Evolutionary conservation across 164 flowering plant genomes (phyloP).

Genomic region (Vitis rupestris): DNA sequence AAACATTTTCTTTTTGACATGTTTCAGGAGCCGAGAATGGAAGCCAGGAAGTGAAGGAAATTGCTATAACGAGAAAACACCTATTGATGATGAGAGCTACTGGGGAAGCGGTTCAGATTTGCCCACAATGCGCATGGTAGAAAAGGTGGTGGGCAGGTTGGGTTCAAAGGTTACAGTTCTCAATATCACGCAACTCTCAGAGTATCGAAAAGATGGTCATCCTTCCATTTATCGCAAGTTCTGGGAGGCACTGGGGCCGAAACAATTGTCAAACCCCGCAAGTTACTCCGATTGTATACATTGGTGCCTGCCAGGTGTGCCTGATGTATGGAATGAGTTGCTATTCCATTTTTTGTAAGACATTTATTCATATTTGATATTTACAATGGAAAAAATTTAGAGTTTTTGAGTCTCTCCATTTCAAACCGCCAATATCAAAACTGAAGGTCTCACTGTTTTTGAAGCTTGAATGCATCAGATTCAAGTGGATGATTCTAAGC

Average conservation of each 20-base stretch:
- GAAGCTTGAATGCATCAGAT: too few relatives aligned
- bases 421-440: too few relatives aligned
- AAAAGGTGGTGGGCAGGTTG: slow-evolving; percentile 45
- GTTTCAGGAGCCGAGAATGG: slow-evolving; percentile 88
- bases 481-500: too few relatives aligned
- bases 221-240: slow-evolving; percentile 91
- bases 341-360: slow-evolving; percentile 63
- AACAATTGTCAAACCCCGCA: slow-evolving; percentile 68
- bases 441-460: too few relatives aligned
- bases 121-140: slow-evolving; percentile 83
- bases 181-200: slow-evolving; percentile 94
- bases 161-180: slow-evolving; percentile 63
- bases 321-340: slow-evolving; percentile 94
- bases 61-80: slow-evolving; percentile 65
- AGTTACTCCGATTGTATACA: slow-evolving; percentile 93
- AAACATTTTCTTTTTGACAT: not conserved
- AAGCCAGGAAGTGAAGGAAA: slow-evolving; percentile 76
- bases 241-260: slow-evolving; percentile 74
- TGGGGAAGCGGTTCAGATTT: slow-evolving; percentile 93
- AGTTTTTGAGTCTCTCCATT: too few relatives aligned
- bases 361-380: too few relatives aligned
- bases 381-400: too few relatives aligned
- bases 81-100: slow-evolving; percentile 52
- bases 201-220: slow-evolving; percentile 92
- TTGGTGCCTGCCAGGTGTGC: slow-evolving; percentile 98